Evolutionary conservation across 2,329 filamentous ascomycete genomes (phyloP).

Genomic region (Stemphylium lycopersici): DNA sequence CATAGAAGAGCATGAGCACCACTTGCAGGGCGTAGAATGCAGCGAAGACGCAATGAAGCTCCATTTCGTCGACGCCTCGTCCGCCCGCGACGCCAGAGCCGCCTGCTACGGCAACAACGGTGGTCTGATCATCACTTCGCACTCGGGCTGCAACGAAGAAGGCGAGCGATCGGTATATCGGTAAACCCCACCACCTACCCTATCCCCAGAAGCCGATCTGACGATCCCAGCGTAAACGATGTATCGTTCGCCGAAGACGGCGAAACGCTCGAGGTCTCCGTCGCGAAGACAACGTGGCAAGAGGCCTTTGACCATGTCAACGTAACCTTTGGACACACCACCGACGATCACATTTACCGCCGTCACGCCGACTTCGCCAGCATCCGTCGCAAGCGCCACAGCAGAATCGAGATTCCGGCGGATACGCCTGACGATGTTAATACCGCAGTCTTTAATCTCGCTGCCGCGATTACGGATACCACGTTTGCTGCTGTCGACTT

Average conservation of each 20-base stretch:
- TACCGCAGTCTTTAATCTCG: constrained; percentile 30
- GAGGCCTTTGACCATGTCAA: constrained; percentile 39
- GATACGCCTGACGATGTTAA: constrained; percentile 26
- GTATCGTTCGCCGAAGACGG: constrained; percentile 31
- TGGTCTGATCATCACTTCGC: constrained; percentile 47
- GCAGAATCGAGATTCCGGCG: constrained; percentile 26
- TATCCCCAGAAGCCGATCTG: background rate
- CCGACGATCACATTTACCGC: constrained; percentile 38
- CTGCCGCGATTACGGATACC: constrained; percentile 29
- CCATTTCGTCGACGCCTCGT: constrained; percentile 33
- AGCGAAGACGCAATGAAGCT: constrained; percentile 33
- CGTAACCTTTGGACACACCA: constrained; percentile 42
- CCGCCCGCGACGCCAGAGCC: constrained; percentile 34
- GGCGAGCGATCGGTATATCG: constrained; percentile 45
- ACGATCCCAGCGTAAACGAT: constrained; percentile 28
- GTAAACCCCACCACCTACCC: constrained; percentile 19
- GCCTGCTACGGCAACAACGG: constrained; percentile 31
- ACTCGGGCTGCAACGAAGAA: constrained; percentile 45
- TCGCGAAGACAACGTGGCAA: constrained; percentile 34
- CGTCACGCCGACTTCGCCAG: constrained; percentile 36
- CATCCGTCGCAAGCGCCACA: constrained; percentile 23
- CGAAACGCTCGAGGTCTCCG: constrained; percentile 33
- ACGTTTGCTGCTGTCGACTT: constrained; percentile 32
- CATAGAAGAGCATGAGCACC: constrained; percentile 48
- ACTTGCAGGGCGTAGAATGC: constrained; percentile 40